These are phyloP conservation scores for Teratosphaeria destructans DNA, from an alignment of 2,329 filamentous ascomycete genomes.

Conservation along the genomic window DNA sequence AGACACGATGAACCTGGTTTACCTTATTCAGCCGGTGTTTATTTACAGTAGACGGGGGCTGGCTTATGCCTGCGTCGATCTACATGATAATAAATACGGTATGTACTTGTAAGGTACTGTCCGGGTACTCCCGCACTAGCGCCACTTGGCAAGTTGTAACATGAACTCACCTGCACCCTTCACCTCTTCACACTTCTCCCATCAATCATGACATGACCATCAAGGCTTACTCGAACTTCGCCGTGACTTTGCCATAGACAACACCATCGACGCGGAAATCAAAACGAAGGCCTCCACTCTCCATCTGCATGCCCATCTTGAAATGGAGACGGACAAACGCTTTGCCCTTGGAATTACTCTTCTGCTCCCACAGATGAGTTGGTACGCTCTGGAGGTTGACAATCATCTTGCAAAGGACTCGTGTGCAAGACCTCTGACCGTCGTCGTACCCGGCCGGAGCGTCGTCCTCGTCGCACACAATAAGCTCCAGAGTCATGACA, in stretches of 20 bases:
- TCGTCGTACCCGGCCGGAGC: slow-evolving; percentile 40
- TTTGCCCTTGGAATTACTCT: slow-evolving; percentile 66
- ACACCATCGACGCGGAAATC: slow-evolving; percentile 68
- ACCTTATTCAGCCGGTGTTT: neutral
- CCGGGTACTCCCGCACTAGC: neutral
- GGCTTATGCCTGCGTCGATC: neutral
- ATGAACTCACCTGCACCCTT: neutral
- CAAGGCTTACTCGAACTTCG: slow-evolving; percentile 55
- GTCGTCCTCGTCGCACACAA: slow-evolving; percentile 59
- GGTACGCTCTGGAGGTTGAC: slow-evolving; percentile 67
- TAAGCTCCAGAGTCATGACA: slow-evolving; percentile 58
- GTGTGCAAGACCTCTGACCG: neutral
- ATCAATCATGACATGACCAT: neutral
- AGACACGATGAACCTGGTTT: neutral
- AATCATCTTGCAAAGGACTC: slow-evolving; percentile 29
- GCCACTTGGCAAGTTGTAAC: neutral
- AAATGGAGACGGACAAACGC: slow-evolving; percentile 72
- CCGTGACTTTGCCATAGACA: slow-evolving; percentile 63
- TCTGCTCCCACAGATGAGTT: slow-evolving; percentile 57
- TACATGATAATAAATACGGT: neutral
- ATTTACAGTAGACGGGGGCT: no score
- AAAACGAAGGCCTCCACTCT: slow-evolving; percentile 63
- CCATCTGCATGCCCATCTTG: slow-evolving; percentile 68
- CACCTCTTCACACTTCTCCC: no score
- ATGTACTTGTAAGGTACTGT: no score